Evolutionary conservation across 371 early-diverging fungal genomes (phyloP).

Genomic region (Syncephalastrum sp.): DNA sequence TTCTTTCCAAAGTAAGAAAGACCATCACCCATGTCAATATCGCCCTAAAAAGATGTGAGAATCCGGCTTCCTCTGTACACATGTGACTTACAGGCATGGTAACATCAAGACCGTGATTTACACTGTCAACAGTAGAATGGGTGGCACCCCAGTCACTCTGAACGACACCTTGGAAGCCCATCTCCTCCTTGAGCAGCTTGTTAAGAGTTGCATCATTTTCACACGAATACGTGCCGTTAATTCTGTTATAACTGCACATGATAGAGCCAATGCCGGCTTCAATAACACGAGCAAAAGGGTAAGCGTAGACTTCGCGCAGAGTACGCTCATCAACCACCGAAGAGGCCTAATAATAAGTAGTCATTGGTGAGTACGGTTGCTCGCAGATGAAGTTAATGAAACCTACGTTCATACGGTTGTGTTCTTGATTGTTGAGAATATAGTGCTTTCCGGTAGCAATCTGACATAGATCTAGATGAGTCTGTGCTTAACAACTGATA

Average conservation of each 20-base stretch:
- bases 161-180: constrained; percentile 35
- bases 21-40: constrained; percentile 24
- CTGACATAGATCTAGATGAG: constrained; percentile 5
- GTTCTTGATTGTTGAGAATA: constrained; percentile 54
- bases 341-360: constrained; percentile 38
- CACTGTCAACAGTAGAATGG: constrained; percentile 20
- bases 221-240: constrained; percentile 40
- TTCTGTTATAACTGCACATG: constrained; percentile 52
- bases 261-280: constrained; percentile 48
- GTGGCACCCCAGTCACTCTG: constrained; percentile 33
- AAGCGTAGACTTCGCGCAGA: constrained; percentile 52
- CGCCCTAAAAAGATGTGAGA: constrained; percentile 13
- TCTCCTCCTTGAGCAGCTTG: constrained; percentile 33
- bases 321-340: constrained; percentile 47
- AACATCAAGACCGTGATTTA: constrained; percentile 47
- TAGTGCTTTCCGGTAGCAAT: constrained; percentile 58
- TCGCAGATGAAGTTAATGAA: neutral
- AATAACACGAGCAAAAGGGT: constrained; percentile 45
- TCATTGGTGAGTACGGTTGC: constrained; percentile 29
- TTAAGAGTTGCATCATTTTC: constrained; percentile 37
- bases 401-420: constrained; percentile 17
- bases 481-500: neutral
- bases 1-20: constrained; percentile 34
- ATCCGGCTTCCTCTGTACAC: neutral
- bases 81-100: constrained; percentile 47